These are phyloP conservation scores for Myxozyma geophila DNA, from an alignment of 805 yeast species.

Conservation along the genomic window DNA sequence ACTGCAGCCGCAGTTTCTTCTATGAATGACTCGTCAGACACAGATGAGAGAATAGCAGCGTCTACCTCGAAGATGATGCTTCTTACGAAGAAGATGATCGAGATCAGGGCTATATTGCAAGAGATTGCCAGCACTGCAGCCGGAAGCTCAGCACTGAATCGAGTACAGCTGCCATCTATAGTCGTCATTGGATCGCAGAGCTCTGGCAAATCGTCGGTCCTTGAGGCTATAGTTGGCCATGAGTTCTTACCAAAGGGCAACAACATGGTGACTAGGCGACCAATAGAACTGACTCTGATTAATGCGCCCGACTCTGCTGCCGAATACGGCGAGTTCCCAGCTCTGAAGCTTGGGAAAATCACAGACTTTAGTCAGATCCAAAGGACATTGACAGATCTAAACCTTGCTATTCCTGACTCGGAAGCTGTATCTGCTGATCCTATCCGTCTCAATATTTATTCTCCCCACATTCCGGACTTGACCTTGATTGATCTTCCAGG, in stretches of 20 bases:
- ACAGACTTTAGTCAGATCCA: constrained; percentile 91
- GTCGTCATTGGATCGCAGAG: constrained; percentile 98
- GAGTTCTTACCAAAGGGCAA: constrained; percentile 96
- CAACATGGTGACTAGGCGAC: constrained; percentile 97
- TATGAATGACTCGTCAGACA: constrained; percentile 50
- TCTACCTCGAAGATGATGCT: constrained; percentile 75
- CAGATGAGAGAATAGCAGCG: constrained; percentile 52
- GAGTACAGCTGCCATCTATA: constrained; percentile 83
- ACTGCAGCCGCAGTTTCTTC: constrained; percentile 57
- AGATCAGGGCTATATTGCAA: constrained; percentile 78
- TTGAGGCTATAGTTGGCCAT: constrained; percentile 96
- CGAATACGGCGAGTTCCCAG: constrained; percentile 92
- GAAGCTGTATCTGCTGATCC: constrained; percentile 94
- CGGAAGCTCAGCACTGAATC: constrained; percentile 22
- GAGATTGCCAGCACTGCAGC: constrained; percentile 77
- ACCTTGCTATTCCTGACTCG: constrained; percentile 84
- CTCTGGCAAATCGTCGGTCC: constrained; percentile 94
- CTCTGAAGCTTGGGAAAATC: constrained; percentile 75
- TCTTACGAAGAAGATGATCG: constrained; percentile 95
- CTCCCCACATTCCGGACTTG: constrained; percentile 89
- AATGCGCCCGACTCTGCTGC: constrained; percentile 82
- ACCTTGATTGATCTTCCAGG: constrained; percentile 97
- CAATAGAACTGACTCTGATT: constrained; percentile 90
- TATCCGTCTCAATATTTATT: constrained; percentile 85
- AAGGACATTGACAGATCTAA: constrained; percentile 80